Evolutionary conservation across 2,329 filamentous ascomycete genomes (phyloP), one percentile per base, ranked within the genome.

Genomic region (Trichoderma koningiopsis): DNA sequence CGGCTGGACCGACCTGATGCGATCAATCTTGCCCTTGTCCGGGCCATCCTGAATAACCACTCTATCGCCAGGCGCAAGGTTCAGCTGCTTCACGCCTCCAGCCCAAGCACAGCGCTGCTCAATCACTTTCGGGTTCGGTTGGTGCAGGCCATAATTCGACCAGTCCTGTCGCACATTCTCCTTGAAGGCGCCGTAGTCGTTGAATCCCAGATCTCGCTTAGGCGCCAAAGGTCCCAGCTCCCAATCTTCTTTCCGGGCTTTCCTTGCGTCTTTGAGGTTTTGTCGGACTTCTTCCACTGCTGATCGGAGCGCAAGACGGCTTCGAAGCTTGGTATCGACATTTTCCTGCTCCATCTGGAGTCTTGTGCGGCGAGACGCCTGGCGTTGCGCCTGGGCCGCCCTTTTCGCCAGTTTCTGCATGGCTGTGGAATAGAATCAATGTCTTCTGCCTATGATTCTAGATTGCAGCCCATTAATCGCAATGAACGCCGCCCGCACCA

Each of bases 1-100:
- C 5, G 76, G 71, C 72, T 88, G 81, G 57, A 96, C 82, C 1
- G 82, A 78, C 70, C 78, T 79, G 56, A 98, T 87, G n/a, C 83
- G 82, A 62, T 92, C 92, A 80, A 99, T 96, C 82, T 91, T 92
- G 75, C 94, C 94, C 82, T 90, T 91, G 76, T 96, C 92, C 43
- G 86, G 86, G 10, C 95, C 94, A 71, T 91, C 88, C 66, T 93
- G 81, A 70, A 98, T 82, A 65, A 95, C 92, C 37, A 97, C 94
- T 70, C 96, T 87, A 80, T 98, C 96, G 7, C 90, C 89, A 4
- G 81, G 76, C 29, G 85, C 86, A 70, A 94, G 82, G 73, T 89
- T 91, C 71, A 92, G 83, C 78, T 85, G 85, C 73, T 83, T 82
- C 37, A 79, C 73, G 43, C 84, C 84, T 56, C 87, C 86, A n/a